A percentile compares a stretch with the other conserved stretches of the same genome.
phyloP scores from a whole-genome alignment of 768 basidiomycete species.

The Kondoa malvinella region DNA sequence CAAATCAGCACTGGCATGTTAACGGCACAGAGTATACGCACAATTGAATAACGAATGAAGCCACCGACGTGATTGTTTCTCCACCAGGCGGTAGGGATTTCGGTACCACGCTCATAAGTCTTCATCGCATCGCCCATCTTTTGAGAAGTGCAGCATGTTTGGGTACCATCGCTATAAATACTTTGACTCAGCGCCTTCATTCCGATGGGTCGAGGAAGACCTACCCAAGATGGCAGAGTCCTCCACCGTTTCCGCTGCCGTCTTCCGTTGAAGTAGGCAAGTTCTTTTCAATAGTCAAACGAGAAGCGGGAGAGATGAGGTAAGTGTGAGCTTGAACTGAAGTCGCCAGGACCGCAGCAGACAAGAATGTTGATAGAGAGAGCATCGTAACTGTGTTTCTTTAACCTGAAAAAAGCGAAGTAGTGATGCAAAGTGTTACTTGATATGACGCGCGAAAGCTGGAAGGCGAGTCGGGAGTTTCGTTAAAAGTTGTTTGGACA shows the following conservation, averaged over 20 bases:
- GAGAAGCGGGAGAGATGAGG: background rate
- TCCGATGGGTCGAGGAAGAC: background rate
- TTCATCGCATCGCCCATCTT: background rate
- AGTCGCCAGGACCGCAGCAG: background rate
- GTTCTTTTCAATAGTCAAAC: background rate
- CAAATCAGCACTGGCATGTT: no score
- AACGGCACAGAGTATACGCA: no score
- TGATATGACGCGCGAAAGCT: no score
- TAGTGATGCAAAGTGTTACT: no score
- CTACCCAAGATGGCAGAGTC: background rate
- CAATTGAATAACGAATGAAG: background rate
- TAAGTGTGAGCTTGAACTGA: background rate
- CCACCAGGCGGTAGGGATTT: background rate
- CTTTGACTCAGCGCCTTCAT: background rate
- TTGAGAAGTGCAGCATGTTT: conserved; percentile 1
- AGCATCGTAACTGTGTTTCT: background rate
- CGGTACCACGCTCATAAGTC: conserved; percentile 3
- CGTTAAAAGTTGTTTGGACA: background rate
- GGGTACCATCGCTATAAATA: background rate
- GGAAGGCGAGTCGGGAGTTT: no score
- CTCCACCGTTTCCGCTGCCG: background rate
- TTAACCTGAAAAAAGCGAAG: no score
- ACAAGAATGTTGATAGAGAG: background rate
- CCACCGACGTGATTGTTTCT: background rate
- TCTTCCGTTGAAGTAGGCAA: background rate